Conservation (phyloP, 2,329 filamentous ascomycete genomes). For the Tricladium varicosporioides region DNA sequence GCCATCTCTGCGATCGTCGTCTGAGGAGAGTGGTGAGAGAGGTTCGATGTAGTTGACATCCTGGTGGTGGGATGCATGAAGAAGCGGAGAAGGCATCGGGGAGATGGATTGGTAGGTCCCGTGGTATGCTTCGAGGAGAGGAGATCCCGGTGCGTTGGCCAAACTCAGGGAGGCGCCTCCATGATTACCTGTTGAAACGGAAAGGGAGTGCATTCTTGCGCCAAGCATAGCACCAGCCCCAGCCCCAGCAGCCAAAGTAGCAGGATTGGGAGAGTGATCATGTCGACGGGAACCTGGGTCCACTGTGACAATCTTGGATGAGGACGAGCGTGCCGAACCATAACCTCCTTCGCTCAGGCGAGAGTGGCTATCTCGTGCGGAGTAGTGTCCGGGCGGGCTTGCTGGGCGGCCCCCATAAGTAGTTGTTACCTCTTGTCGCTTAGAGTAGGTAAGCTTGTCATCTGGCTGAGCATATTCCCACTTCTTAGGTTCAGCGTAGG, state of each 20-base stretch:
- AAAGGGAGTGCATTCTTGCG: conserved; percentile 31
- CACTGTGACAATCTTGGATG: conserved; percentile 30
- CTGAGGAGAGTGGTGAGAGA: conserved; percentile 52
- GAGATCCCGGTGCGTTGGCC: conserved; percentile 69
- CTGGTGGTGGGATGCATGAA: conserved; percentile 48
- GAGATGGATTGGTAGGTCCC: conserved; percentile 94
- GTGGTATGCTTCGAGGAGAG: conserved; percentile 85
- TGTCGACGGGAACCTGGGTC: conserved; percentile 29
- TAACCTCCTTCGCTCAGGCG: conserved; percentile 1
- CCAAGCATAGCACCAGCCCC: neutral
- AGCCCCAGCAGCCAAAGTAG: neutral
- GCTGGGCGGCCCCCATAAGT: conserved; percentile 17
- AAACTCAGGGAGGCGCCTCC: conserved; percentile 39
- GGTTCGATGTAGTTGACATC: conserved; percentile 46
- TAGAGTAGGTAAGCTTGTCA: conserved; percentile 36
- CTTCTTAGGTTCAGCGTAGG: conserved; percentile 33
- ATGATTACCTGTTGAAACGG: conserved; percentile 30
- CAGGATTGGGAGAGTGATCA: conserved; percentile 24
- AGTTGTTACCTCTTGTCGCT: conserved; percentile 23
- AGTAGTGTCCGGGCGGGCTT: conserved; percentile 13
- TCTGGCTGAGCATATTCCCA: conserved; percentile 40
- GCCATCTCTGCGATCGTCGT: conserved; percentile 44
- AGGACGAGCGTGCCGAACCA: conserved; percentile 18
- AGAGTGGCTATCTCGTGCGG: neutral
- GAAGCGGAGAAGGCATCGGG: conserved; percentile 83